phyloP scores from a whole-genome alignment of 768 basidiomycete species.

The Amanita jacksonii region DNA sequence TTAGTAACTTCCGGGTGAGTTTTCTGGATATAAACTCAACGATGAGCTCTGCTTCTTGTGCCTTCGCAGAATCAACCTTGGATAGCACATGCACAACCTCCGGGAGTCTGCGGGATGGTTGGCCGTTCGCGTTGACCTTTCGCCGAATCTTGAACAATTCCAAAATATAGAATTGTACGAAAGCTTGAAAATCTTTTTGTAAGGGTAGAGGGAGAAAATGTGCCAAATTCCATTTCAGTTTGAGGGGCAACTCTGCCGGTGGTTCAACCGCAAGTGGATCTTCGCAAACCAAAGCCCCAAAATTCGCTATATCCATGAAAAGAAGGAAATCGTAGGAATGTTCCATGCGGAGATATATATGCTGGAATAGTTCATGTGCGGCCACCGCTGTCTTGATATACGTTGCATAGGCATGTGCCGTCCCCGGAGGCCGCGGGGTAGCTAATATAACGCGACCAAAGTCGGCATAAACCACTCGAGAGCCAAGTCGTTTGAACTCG shows the following conservation, averaged over 20 bases:
- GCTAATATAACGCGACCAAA: conserved; percentile 85
- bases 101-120: conserved; percentile 57
- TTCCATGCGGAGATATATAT: conserved; percentile 77
- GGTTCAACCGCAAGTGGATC: conserved; percentile 62
- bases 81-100: conserved; percentile 58
- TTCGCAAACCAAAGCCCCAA: conserved; percentile 82
- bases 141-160: conserved; percentile 74
- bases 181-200: conserved; percentile 63
- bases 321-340: conserved; percentile 90
- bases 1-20: conserved; percentile 75
- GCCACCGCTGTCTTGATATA: conserved; percentile 92
- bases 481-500: conserved; percentile 92
- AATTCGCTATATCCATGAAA: conserved; percentile 94
- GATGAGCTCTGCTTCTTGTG: conserved; percentile 52
- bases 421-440: conserved; percentile 92
- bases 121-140: conserved; percentile 43
- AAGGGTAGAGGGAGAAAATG: conserved; percentile 79
- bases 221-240: conserved; percentile 91
- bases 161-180: conserved; percentile 76
- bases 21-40: conserved; percentile 69
- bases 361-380: conserved; percentile 91
- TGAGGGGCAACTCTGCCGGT: conserved; percentile 58
- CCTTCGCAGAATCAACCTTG: conserved; percentile 57
- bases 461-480: conserved; percentile 88
- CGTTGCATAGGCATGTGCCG: conserved; percentile 90